A percentile compares a stretch with the other conserved stretches of the same genome.
phyloP scores from a whole-genome alignment of 257 asterid species.

The Solanum etuberosum region DNA sequence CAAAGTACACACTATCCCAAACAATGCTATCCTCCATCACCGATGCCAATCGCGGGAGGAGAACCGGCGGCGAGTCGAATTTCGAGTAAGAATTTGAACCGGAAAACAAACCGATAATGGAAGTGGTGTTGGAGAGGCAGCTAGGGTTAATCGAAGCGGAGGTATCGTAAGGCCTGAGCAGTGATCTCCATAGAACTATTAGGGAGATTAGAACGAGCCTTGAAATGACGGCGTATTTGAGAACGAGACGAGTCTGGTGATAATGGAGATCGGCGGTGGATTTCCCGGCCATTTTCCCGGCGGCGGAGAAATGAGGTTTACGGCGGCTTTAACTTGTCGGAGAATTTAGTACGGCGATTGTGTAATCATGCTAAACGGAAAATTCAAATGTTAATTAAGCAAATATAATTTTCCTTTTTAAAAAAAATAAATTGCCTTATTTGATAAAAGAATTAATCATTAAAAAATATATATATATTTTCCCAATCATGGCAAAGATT shows the following conservation, averaged over 20 bases:
- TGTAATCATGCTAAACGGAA: neutral
- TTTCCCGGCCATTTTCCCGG: neutral
- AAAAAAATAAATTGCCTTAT: no score
- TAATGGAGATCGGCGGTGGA: neutral
- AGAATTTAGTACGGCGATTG: neutral
- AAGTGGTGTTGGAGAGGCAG: conserved; percentile 30
- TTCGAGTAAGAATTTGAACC: neutral
- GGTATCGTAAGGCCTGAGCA: conserved; percentile 73
- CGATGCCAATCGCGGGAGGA: conserved; percentile 43
- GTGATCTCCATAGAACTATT: conserved; percentile 54
- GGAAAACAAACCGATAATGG: neutral
- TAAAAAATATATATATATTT: neutral
- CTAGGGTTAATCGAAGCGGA: conserved; percentile 70
- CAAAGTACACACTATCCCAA: conserved; percentile 88
- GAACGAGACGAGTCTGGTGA: conserved; percentile 20
- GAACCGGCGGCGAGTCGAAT: conserved; percentile 12
- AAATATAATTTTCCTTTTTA: neutral
- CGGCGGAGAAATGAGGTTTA: neutral
- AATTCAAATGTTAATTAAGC: neutral
- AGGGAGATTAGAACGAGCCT: conserved; percentile 32
- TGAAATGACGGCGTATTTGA: conserved; percentile 41
- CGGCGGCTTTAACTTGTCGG: neutral
- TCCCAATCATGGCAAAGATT: neutral
- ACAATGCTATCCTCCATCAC: conserved; percentile 71
- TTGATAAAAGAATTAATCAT: neutral